Evolutionary conservation across 306 rosid genomes (phyloP).

Genomic region (Canavalia gladiata): DNA sequence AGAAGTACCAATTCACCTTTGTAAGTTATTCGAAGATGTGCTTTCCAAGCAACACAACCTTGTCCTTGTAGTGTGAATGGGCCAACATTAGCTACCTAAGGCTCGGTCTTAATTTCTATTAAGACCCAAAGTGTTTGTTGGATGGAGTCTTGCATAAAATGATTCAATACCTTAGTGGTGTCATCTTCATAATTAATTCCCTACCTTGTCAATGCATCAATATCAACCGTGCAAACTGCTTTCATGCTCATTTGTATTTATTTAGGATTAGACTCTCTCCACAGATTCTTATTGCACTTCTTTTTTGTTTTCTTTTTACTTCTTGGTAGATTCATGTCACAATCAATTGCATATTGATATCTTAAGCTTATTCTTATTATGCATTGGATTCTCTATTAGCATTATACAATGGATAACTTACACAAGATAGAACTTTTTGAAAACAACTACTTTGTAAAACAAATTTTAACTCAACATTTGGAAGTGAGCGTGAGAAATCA

Average conservation of each 20-base stretch:
- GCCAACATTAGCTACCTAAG: constrained; percentile 17
- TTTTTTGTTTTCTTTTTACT: not conserved
- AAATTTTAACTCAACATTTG: not conserved
- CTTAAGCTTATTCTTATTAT: constrained; percentile 13
- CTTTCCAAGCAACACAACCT: constrained; percentile 18
- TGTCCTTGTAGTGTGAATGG: not conserved
- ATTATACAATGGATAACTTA: not conserved
- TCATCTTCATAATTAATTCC: constrained; percentile 28
- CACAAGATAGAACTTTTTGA: not conserved
- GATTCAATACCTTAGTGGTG: constrained; percentile 8
- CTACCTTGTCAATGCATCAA: constrained; percentile 22
- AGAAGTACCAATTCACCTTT: not conserved
- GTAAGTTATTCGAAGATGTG: not conserved
- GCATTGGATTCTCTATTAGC: not conserved
- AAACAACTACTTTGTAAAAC: not conserved
- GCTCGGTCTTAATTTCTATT: not conserved
- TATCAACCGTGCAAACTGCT: not conserved
- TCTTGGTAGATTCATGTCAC: not conserved
- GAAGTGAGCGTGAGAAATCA: not conserved
- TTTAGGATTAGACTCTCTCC: constrained; percentile 15
- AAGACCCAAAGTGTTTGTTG: not conserved
- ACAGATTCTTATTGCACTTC: not conserved
- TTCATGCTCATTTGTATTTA: not conserved
- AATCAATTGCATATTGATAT: constrained; percentile 19
- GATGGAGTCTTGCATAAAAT: constrained; percentile 4